Base-by-base conservation (phyloP, 179 eudicot genomes). In the Drosera spatulata region DNA sequence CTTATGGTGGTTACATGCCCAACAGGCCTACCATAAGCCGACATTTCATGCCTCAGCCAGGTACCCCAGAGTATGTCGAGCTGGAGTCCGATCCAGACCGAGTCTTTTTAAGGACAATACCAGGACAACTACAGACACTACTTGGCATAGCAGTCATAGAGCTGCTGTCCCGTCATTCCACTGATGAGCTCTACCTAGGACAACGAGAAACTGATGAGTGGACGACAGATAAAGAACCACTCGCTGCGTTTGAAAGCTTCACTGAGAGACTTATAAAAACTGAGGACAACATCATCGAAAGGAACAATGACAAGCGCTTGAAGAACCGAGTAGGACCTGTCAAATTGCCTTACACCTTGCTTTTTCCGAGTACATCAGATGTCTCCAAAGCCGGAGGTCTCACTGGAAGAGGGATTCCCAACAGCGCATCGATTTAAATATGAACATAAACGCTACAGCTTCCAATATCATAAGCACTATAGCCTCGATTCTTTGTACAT, bases 151-250 rank as follows among this genome's bases (percentile, higher is more conserved):
- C 90, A 15, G 53, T 88, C 58, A 79, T 85, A 38, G 96, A 88
- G 61, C 71, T 83, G 9, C 43, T 88, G 67, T 88, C 96, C 0
- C 73, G 81, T 54, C 96, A 88, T 58, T 69, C 96, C 0, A 54
- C 90, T 7, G 96, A 88, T 53, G 96, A 85, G 70, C 38, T 85
- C 53, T 88, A 83, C 53, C 84, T 88, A 5, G 96, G 96, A 39
- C 84, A 88, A 68, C 66, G 87, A 48, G 94, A 83, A 44, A 76
- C 59, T 2, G 63, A 80, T 2, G 79, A 83, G 50, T 88, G 96
- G 96, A 85, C 90, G 33, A 41, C 67, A 9, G 87, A 88, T 50
- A 44, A 61, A 13, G 76, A 74, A 63, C 62, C 80, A 11, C 51
- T 85, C 41, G 66, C 72, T 11, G 89, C 87, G 39, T 76, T 81